phyloP scores from a whole-genome alignment of 306 rosid species.

The Dalbergia cochinchinensis region DNA sequence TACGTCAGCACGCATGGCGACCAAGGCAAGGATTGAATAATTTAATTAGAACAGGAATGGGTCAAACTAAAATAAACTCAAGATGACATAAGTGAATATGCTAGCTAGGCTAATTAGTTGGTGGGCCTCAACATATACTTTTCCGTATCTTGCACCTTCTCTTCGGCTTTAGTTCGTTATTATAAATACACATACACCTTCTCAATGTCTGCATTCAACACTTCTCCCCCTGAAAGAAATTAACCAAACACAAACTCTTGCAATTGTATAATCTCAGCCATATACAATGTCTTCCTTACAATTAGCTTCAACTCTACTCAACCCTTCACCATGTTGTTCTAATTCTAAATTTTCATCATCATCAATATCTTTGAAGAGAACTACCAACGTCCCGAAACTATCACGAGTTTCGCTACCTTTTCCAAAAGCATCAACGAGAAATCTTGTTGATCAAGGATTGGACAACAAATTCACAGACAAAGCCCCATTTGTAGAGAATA shows the following conservation, averaged over 20 bases:
- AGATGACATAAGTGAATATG: conserved; percentile 30
- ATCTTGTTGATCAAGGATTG: conserved; percentile 33
- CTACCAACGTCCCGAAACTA: conserved; percentile 52
- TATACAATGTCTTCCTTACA: conserved; percentile 56
- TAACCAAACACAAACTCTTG: background rate
- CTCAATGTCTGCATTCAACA: background rate
- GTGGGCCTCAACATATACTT: conserved; percentile 14
- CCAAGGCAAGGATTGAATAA: background rate
- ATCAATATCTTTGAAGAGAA: conserved; percentile 46
- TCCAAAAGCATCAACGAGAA: conserved; percentile 38
- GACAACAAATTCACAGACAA: conserved; percentile 20
- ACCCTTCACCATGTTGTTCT: conserved; percentile 20
- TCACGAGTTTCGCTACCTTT: conserved; percentile 38
- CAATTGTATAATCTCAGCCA: background rate
- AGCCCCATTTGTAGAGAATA: conserved; percentile 21
- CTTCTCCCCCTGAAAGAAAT: background rate
- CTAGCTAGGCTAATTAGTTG: background rate
- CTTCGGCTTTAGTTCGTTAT: background rate
- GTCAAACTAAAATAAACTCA: conserved; percentile 11
- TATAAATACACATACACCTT: conserved; percentile 12
- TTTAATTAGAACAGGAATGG: conserved; percentile 35
- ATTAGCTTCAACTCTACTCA: conserved; percentile 32
- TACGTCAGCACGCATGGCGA: conserved; percentile 28
- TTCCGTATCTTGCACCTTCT: conserved; percentile 46
- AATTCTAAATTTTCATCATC: background rate